Conservation (phyloP, 345 rosid species). For the Syzygium aromaticum region DNA sequence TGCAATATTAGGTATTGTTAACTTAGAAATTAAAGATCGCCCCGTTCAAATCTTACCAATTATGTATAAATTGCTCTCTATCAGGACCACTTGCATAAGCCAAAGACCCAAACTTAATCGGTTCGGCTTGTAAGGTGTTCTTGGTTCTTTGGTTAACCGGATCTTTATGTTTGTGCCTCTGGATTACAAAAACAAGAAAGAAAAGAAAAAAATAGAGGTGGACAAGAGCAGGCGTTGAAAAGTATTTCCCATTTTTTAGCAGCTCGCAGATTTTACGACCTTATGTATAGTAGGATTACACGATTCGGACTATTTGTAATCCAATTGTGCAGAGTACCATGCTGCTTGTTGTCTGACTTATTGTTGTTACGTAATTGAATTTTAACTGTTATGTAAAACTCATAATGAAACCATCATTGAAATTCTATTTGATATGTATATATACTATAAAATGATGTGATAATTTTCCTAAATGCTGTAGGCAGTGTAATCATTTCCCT, state of each 20-base stretch:
- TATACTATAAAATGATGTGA: not conserved
- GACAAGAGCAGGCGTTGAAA: not conserved
- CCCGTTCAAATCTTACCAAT: not conserved
- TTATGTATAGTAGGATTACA: not conserved
- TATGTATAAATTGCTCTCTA: no score
- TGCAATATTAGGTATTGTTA: not conserved
- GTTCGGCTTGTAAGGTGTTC: not conserved
- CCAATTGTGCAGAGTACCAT: not conserved
- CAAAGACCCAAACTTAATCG: not conserved
- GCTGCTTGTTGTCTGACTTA: not conserved
- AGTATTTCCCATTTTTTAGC: not conserved
- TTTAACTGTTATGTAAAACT: not conserved
- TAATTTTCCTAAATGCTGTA: not conserved
- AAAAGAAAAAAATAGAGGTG: not conserved
- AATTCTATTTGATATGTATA: no score
- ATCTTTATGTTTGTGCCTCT: no score
- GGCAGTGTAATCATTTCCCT: not conserved
- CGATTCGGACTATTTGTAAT: not conserved
- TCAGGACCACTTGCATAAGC: not conserved
- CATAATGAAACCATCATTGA: not conserved
- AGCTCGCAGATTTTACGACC: not conserved
- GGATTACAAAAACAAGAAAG: not conserved
- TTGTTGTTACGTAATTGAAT: not conserved
- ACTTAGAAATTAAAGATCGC: not conserved
- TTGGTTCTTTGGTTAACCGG: not conserved